Conservation (phyloP, 202 grass and related monocot species). For the Setaria italica region DNA sequence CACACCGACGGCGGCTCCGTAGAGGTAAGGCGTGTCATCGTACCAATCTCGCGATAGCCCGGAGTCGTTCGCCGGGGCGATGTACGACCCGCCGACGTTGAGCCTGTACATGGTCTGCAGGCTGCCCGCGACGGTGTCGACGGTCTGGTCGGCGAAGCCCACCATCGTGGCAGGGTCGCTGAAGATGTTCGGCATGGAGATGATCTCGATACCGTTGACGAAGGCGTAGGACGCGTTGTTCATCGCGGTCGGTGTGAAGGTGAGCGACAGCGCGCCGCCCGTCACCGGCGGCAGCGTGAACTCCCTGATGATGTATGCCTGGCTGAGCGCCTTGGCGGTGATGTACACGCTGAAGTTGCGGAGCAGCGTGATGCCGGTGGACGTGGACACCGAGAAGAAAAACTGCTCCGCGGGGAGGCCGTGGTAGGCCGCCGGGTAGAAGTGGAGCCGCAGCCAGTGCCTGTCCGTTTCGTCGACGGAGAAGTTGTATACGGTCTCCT, state of each 20-base stretch:
- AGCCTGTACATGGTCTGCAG: conserved; percentile 83
- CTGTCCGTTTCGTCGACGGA: conserved; percentile 48
- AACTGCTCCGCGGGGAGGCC: conserved; percentile 55
- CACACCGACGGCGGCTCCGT: conserved; percentile 66
- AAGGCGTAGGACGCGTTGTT: conserved; percentile 87
- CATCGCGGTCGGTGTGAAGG: conserved; percentile 69
- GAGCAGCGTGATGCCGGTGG: conserved; percentile 67
- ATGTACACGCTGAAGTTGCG: conserved; percentile 89
- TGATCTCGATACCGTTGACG: conserved; percentile 86
- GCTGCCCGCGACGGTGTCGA: conserved; percentile 33
- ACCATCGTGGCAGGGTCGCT: conserved; percentile 46
- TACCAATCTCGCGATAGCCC: conserved; percentile 79
- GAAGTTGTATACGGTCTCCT: conserved; percentile 69
- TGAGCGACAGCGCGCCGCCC: conserved; percentile 59
- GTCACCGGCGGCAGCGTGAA: conserved; percentile 56
- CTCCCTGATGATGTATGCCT: conserved; percentile 78
- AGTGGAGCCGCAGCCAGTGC: conserved; percentile 91
- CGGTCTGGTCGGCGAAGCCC: conserved; percentile 46
- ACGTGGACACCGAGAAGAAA: conserved; percentile 72
- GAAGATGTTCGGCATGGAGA: conserved; percentile 87
- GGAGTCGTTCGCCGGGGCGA: conserved; percentile 61
- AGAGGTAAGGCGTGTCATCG: conserved; percentile 77
- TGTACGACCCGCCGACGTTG: conserved; percentile 78
- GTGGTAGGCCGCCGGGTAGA: conserved; percentile 80
- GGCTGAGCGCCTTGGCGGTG: conserved; percentile 75